Evolutionary conservation across 805 yeast species (phyloP), one percentile per base, ranked within the genome.

Genomic region (Suhomyces xylopsoci): DNA sequence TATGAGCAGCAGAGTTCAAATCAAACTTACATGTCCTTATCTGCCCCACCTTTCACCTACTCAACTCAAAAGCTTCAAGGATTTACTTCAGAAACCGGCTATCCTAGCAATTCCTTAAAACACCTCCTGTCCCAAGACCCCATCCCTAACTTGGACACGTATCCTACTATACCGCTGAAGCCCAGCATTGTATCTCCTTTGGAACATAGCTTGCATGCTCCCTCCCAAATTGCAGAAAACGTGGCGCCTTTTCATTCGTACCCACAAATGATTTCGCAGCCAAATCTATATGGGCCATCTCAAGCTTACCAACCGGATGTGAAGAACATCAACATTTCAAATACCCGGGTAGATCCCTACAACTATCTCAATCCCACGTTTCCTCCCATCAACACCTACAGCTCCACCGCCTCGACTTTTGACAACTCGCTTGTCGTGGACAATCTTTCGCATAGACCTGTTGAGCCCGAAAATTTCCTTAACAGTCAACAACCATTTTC

Each of bases 281-380:
- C 42, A 19, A 38, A 38, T 38, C 7, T 10, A 17, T 12, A 38
- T 17, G 17, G 24, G 20, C 9, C 22, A 15, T n/a, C 41, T 36
- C 41, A 38, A 17, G 22, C 24, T 17, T 9, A 2, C 42, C 42
- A 38, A 17, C 24, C 5, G 14, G 42, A 38, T 1, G 14, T 3
- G 5, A 28, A 12, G 6, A 28, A 12, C 32, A 12, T 12, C 32
- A 28, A 36, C 41, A n/a, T 7, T 2, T 7, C 19, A 36, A 12
- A 42, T 1, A 24, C 17, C 15, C 45, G 17, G 43, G 15, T 40
- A 19, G 50, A 34, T 17, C 48, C 44, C 1, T 47, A 34, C 43
- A 47, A 47, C 43, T 47, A 45, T 30, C 45, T 42, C 24, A 42
- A 50, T 17, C 41, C 49, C 9, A 25, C 44, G 17, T 15, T 41